Evolutionary conservation across 1,284 basidiomycete species (phyloP).

Genomic region (Heterobasidion irregulare): DNA sequence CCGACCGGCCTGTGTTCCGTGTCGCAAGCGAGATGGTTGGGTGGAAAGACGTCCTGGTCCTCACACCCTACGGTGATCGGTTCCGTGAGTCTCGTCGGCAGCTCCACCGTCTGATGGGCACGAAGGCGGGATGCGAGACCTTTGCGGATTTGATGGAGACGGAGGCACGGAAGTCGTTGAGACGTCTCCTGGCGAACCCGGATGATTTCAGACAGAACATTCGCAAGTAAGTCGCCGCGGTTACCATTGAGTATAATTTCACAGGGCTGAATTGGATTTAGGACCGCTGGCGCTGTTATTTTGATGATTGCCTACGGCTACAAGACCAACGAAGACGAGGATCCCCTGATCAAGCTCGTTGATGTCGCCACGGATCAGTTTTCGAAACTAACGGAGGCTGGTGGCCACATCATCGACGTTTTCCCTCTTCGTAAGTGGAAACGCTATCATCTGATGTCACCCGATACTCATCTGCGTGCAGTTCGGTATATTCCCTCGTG

Average conservation of each 20-base stretch:
- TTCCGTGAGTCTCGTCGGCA: constrained; percentile 11
- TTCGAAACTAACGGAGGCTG: constrained; percentile 45
- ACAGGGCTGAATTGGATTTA: constrained; percentile 13
- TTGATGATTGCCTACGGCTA: constrained; percentile 58
- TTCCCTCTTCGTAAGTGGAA: constrained; percentile 39
- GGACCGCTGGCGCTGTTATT: constrained; percentile 50
- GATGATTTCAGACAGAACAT: constrained; percentile 12
- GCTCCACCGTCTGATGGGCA: constrained; percentile 20
- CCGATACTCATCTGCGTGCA: background rate
- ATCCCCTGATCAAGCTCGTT: constrained; percentile 51
- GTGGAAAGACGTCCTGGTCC: constrained; percentile 12
- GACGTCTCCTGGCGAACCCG: constrained; percentile 14
- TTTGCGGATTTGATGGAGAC: constrained; percentile 18
- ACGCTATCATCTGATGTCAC: background rate
- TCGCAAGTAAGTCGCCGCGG: constrained; percentile 9
- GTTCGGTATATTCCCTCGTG: background rate
- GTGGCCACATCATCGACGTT: constrained; percentile 52
- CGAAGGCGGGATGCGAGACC: constrained; percentile 8
- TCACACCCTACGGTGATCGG: constrained; percentile 15
- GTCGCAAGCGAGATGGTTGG: constrained; percentile 19
- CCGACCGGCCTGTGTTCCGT: constrained; percentile 14
- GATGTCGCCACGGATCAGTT: constrained; percentile 51
- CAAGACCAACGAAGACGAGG: constrained; percentile 42
- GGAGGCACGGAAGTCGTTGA: constrained; percentile 17
- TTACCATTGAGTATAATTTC: background rate